phyloP scores from a whole-genome alignment of 2,329 filamentous ascomycete genomes.

The Zelopaecilomyces penicillatus region DNA sequence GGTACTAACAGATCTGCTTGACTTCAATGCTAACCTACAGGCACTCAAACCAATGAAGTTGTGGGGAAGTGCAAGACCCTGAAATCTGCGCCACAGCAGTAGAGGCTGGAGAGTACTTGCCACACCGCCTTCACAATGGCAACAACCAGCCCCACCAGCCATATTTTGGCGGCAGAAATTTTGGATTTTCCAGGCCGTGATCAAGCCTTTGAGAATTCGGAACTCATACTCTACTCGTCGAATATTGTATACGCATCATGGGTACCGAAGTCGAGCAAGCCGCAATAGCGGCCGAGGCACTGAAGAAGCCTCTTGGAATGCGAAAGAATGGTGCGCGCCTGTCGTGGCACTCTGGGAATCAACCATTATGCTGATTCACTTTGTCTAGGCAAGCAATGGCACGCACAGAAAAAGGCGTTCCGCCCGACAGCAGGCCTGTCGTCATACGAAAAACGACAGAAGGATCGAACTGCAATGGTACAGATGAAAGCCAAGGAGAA shows the following conservation, averaged over 20 bases:
- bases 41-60: neutral
- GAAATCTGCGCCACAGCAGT: constrained; percentile 1
- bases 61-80: neutral
- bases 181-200: neutral
- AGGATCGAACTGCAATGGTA: constrained; percentile 58
- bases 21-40: no score
- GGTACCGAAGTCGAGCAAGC: constrained; percentile 6
- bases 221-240: no score
- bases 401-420: constrained; percentile 73
- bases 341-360: neutral
- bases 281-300: constrained; percentile 25
- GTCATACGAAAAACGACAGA: constrained; percentile 68
- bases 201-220: no score
- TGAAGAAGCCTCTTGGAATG: constrained; percentile 51
- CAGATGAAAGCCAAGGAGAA: constrained; percentile 89
- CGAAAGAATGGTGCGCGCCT: constrained; percentile 66
- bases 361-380: constrained; percentile 5
- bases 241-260: no score
- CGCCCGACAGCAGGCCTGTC: constrained; percentile 70
- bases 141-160: neutral
- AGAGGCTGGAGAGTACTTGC: neutral
- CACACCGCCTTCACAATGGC: neutral
- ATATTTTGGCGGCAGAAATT: constrained; percentile 5
- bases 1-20: no score
- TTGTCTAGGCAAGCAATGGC: constrained; percentile 84